These are phyloP conservation scores for Penicillium tannophilum DNA, from an alignment of 495 filamentous ascomycete genomes.

Conservation along the genomic window DNA sequence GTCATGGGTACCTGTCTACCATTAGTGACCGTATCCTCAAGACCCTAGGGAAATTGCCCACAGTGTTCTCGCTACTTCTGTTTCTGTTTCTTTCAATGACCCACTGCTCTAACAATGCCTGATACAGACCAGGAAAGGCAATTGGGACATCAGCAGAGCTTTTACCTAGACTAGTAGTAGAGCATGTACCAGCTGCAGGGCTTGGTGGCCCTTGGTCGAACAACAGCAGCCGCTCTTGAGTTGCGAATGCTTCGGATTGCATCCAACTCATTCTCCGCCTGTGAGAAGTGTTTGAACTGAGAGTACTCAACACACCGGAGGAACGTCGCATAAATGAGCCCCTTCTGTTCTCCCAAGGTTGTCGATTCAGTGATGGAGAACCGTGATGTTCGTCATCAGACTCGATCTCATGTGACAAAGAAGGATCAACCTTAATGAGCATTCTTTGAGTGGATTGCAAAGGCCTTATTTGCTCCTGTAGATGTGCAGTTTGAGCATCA, in stretches of 20 bases:
- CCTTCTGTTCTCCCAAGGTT: not conserved
- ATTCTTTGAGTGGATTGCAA: not conserved
- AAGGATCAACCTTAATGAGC: not conserved
- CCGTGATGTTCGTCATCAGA: not conserved
- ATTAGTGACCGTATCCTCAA: not conserved
- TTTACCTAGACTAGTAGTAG: slow-evolving; percentile 2
- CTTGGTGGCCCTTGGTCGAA: not conserved
- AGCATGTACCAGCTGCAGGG: not conserved
- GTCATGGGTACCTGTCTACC: not conserved
- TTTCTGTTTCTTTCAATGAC: slow-evolving; percentile 5
- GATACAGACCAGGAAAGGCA: slow-evolving; percentile 29
- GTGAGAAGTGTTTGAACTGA: slow-evolving; percentile 2
- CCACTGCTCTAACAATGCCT: slow-evolving; percentile 26
- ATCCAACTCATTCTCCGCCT: not conserved
- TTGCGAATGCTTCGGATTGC: slow-evolving; percentile 7
- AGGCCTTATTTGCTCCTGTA: not conserved
- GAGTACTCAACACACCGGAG: slow-evolving; percentile 3
- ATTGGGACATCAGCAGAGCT: slow-evolving; percentile 19
- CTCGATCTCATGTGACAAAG: not conserved
- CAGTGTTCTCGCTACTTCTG: not conserved
- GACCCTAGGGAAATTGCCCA: not conserved
- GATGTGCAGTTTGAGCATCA: not conserved
- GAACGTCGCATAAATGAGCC: not conserved
- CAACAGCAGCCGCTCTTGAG: slow-evolving; percentile 12
- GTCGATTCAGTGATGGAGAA: not conserved